phyloP scores from a whole-genome alignment of 2,329 filamentous ascomycete genomes.

The Volutella citrinella region DNA sequence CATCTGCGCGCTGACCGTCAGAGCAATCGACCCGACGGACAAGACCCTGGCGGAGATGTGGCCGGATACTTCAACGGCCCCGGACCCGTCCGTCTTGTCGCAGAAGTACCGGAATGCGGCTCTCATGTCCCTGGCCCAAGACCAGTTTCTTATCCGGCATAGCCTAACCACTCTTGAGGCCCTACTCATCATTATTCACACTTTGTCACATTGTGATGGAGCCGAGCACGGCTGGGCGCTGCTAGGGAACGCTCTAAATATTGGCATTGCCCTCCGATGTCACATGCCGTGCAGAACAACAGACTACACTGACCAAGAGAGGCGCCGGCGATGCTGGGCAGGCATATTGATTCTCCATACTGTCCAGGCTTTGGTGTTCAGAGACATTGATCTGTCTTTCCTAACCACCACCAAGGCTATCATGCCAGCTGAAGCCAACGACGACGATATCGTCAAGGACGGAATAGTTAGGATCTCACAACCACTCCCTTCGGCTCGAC shows the following conservation, averaged over 20 bases:
- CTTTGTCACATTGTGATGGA: constrained; percentile 10
- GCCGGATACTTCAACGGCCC: background rate
- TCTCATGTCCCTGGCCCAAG: constrained; percentile 12
- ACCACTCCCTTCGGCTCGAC: background rate
- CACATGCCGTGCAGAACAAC: constrained; percentile 1
- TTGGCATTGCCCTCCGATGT: constrained; percentile 12
- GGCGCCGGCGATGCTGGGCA: constrained; percentile 17
- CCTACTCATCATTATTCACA: constrained; percentile 10
- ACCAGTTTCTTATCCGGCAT: constrained; percentile 13
- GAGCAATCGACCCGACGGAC: constrained; percentile 9
- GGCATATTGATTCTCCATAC: constrained; percentile 15
- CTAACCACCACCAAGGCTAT: constrained; percentile 9
- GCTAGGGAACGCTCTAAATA: constrained; percentile 15
- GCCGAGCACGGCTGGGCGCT: constrained; percentile 14
- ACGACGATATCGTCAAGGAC: constrained; percentile 7
- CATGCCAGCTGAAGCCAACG: constrained; percentile 9
- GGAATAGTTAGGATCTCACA: background rate
- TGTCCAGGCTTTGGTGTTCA: constrained; percentile 13
- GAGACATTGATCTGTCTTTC: constrained; percentile 11
- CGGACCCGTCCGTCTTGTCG: background rate
- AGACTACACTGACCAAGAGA: constrained; percentile 9
- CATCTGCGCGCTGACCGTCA: constrained; percentile 12
- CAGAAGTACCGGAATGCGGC: constrained; percentile 7
- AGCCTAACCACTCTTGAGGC: constrained; percentile 15
- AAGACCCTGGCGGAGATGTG: constrained; percentile 7